Conservation (phyloP, 2,329 filamentous ascomycete species). For the Metarhizium brunneum region DNA sequence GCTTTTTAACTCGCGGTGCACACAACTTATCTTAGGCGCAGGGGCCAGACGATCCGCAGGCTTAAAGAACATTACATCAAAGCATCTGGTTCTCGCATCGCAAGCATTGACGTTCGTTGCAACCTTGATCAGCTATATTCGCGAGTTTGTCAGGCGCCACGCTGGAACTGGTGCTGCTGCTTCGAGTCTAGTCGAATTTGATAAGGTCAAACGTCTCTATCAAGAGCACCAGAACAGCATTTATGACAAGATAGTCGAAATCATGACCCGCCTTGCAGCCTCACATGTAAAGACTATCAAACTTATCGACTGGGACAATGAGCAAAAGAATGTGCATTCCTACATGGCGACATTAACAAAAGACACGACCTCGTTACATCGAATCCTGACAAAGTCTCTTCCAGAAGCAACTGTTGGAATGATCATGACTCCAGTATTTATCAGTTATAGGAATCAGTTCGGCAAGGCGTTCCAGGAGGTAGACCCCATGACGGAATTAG, state of each 20-base stretch:
- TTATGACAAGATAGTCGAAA: slow-evolving; percentile 86
- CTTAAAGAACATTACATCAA: slow-evolving; percentile 91
- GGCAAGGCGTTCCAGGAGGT: slow-evolving; percentile 60
- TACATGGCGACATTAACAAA: slow-evolving; percentile 86
- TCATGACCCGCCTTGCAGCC: slow-evolving; percentile 71
- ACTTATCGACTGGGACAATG: slow-evolving; percentile 62
- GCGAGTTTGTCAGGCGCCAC: slow-evolving; percentile 83
- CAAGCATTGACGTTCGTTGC: slow-evolving; percentile 85
- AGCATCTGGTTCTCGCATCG: slow-evolving; percentile 84
- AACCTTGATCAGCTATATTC: slow-evolving; percentile 76
- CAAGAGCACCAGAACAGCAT: slow-evolving; percentile 89
- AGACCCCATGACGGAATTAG: slow-evolving; percentile 53
- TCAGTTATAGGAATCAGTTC: slow-evolving; percentile 72
- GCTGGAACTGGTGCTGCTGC: slow-evolving; percentile 41
- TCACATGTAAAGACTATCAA: slow-evolving; percentile 67
- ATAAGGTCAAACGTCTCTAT: slow-evolving; percentile 72
- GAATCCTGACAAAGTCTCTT: slow-evolving; percentile 73
- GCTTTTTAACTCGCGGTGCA: slow-evolving; percentile 90
- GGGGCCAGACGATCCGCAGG: slow-evolving; percentile 83
- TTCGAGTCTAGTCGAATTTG: slow-evolving; percentile 67
- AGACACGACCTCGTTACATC: slow-evolving; percentile 76
- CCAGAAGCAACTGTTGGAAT: slow-evolving; percentile 65
- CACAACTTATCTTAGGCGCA: slow-evolving; percentile 88
- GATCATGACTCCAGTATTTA: slow-evolving; percentile 82
- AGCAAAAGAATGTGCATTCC: slow-evolving; percentile 37